Conservation (phyloP, 352 stramenopile species). For the Aphanomyces euteiches region DNA sequence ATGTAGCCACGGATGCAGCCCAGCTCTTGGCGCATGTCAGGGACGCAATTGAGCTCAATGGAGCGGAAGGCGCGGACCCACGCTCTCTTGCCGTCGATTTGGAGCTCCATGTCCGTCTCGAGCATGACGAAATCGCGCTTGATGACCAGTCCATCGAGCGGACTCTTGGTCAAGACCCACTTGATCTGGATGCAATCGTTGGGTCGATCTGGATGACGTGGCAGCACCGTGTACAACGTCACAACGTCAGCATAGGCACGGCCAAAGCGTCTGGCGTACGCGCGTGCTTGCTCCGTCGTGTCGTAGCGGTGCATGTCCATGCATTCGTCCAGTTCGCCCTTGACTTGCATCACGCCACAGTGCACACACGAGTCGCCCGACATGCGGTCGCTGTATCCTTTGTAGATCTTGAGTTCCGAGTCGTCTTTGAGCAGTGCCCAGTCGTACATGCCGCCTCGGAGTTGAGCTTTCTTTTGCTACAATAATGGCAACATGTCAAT, state of each 20-base stretch:
- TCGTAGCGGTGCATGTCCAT: background rate
- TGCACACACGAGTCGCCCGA: background rate
- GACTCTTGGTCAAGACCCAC: background rate
- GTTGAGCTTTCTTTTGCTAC: no score
- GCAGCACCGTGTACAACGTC: background rate
- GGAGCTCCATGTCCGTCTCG: background rate
- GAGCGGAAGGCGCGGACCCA: constrained; percentile 1
- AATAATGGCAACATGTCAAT: no score
- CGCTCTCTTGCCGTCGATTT: background rate
- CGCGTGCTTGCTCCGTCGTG: background rate
- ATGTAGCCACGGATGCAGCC: background rate
- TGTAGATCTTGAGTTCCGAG: background rate
- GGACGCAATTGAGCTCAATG: background rate
- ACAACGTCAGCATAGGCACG: background rate
- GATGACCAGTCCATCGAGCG: background rate
- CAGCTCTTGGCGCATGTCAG: background rate
- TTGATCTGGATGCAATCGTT: constrained; percentile 1
- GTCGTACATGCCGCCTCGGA: background rate
- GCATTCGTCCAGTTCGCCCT: background rate
- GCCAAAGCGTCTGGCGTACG: background rate
- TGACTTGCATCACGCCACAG: background rate
- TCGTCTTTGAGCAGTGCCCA: background rate
- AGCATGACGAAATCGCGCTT: background rate
- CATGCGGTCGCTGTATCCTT: background rate
- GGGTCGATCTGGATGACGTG: background rate